phyloP scores from a whole-genome alignment of 208 protist species.

The Wallacemonas sp. region DNA sequence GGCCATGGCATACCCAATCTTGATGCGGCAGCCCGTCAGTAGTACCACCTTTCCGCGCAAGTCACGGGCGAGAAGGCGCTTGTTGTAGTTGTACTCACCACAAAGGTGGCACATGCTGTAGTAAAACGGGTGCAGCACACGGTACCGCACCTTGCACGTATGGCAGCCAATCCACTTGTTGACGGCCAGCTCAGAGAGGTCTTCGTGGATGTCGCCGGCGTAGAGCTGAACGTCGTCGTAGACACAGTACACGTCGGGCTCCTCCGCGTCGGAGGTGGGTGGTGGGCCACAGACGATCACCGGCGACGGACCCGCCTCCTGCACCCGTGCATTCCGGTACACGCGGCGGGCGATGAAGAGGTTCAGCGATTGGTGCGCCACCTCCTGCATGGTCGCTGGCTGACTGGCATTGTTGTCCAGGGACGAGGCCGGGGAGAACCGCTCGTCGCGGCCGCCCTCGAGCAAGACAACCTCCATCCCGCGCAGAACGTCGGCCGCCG shows the following conservation, averaged over 20 bases:
- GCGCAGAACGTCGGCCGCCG: constrained; percentile 35
- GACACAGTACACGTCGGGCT: constrained; percentile 72
- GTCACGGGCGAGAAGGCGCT: constrained; percentile 90
- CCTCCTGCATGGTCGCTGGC: background rate
- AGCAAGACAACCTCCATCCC: constrained; percentile 48
- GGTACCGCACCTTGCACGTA: constrained; percentile 87
- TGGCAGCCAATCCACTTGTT: constrained; percentile 76
- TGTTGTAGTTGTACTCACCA: constrained; percentile 95
- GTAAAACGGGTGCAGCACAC: constrained; percentile 96
- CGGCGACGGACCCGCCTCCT: constrained; percentile 48
- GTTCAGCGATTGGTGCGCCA: constrained; percentile 61
- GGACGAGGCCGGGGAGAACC: background rate
- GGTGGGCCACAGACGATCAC: constrained; percentile 43
- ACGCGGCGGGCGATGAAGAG: constrained; percentile 72
- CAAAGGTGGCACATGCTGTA: constrained; percentile 96
- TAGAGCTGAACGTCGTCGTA: constrained; percentile 81
- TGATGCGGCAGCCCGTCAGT: constrained; percentile 92
- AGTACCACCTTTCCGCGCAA: constrained; percentile 92
- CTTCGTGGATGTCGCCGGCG: constrained; percentile 43
- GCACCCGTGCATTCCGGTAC: constrained; percentile 39
- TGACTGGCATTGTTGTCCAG: background rate
- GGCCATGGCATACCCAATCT: constrained; percentile 94
- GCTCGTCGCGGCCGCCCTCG: constrained; percentile 23
- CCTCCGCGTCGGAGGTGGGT: constrained; percentile 56
- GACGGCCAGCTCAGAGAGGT: constrained; percentile 40